Evolutionary conservation across 208 protist species (phyloP).

Genomic region (Acanthamoeba polyphaga): DNA sequence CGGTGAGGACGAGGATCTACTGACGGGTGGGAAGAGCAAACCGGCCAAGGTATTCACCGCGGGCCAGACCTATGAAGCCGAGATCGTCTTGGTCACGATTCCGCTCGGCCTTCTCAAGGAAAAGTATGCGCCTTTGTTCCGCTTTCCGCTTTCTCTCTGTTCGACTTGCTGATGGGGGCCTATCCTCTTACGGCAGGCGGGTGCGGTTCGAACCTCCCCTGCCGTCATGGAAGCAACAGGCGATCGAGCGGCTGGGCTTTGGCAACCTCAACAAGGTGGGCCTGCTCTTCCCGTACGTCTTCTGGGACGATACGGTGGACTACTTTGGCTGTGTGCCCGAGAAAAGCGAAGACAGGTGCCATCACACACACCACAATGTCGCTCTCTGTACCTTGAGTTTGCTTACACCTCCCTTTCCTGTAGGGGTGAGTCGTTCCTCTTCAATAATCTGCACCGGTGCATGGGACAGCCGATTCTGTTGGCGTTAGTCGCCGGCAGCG

Average conservation of each 20-base stretch:
- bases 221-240: constrained; percentile 71
- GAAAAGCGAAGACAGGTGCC: constrained; percentile 25
- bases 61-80: constrained; percentile 6
- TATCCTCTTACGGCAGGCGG: neutral
- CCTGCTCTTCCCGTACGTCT: constrained; percentile 34
- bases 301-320: constrained; percentile 62
- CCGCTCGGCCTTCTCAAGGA: constrained; percentile 74
- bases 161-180: neutral
- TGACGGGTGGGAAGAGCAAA: neutral
- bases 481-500: constrained; percentile 72
- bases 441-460: constrained; percentile 72
- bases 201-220: constrained; percentile 54
- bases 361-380: neutral
- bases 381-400: neutral
- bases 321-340: constrained; percentile 62
- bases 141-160: neutral
- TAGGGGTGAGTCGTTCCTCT: constrained; percentile 73
- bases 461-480: constrained; percentile 62
- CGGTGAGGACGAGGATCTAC: neutral
- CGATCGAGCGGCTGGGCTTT: constrained; percentile 70
- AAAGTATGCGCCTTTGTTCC: neutral
- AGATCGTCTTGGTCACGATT: constrained; percentile 66
- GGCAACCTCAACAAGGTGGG: constrained; percentile 78
- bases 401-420: neutral
- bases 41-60: constrained; percentile 15